Evolutionary conservation across 768 basidiomycete genomes (phyloP).

Genomic region (Phallus indusiatus): DNA sequence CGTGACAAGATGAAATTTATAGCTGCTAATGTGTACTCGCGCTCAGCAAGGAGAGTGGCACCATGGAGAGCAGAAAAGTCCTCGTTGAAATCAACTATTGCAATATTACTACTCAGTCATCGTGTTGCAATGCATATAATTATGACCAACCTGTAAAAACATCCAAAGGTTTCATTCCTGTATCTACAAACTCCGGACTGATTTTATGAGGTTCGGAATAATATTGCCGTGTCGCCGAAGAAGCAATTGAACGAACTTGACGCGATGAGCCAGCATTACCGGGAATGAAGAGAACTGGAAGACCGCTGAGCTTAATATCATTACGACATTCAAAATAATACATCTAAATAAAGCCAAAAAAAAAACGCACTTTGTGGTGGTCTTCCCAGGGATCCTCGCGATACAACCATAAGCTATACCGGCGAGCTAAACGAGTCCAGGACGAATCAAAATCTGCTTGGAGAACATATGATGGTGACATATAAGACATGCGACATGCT

Average conservation of each 20-base stretch:
- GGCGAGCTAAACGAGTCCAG: conserved; percentile 60
- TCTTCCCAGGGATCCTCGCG: conserved; percentile 81
- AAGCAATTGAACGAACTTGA: conserved; percentile 92
- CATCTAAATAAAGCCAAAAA: not conserved
- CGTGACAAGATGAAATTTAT: conserved; percentile 71
- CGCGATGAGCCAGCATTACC: conserved; percentile 94
- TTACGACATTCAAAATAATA: not conserved
- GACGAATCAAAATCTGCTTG: conserved; percentile 56
- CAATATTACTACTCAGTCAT: not conserved
- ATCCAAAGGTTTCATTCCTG: conserved; percentile 53
- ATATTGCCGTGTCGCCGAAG: conserved; percentile 77
- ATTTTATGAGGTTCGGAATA: conserved; percentile 47
- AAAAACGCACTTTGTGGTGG: conserved; percentile 35
- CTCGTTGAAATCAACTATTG: conserved; percentile 88
- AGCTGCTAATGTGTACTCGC: conserved; percentile 58
- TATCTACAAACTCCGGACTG: conserved; percentile 40
- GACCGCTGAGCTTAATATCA: conserved; percentile 33
- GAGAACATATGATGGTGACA: conserved; percentile 83
- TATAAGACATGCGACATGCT: conserved; percentile 95
- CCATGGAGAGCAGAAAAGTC: conserved; percentile 95
- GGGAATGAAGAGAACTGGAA: conserved; percentile 93
- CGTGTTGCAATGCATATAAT: not conserved
- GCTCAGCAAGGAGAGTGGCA: conserved; percentile 76
- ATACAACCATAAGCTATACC: conserved; percentile 88
- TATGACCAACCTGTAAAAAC: conserved; percentile 67